Evolutionary conservation across 768 basidiomycete genomes (phyloP), one percentile per base, ranked within the genome.

Genomic region (Daedaleopsis sinensis): DNA sequence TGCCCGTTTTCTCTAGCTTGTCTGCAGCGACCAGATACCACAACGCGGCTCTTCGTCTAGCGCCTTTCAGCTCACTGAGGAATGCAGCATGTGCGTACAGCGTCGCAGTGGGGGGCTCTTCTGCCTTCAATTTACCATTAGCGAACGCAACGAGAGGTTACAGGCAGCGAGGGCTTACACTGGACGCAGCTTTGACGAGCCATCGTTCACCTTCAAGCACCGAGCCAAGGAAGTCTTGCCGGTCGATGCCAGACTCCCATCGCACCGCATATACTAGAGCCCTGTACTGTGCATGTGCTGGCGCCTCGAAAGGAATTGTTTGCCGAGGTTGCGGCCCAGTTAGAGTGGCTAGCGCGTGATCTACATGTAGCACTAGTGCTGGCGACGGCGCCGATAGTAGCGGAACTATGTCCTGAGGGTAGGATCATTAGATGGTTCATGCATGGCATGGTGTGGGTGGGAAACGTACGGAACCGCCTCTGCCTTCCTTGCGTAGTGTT

Each of bases 171-270:
- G 37, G 64, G 24, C 87, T 59, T 77, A 94, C 92, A 74, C 85
- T 86, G 65, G 87, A 89, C 24, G 93, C 91, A 44, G 93, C 92
- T 86, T 86, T 91, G 18, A 92, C 89, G 6, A 94, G 76, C 93
- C 93, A 94, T 57, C 90, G 79, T 65, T 94, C 93, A 2, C 91
- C 93, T 67, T 90, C 90, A 35, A 93, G 70, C 12, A 76, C 68
- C 50, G 78, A 72, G 50, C 79, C 76, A 15, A 86, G 66, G 69
- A 94, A 90, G 57, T 92, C 89, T 15, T 71, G 71, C 19, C 70
- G 72, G 15, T 78, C 68, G 39, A 93, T 86, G 3, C 85, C 86
- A 27, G 78, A 77, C 70, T 91, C 91, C 93, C 93, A 94, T 18
- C 91, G 86, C 42, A 90, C 82, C 13, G 89, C 90, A 68, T 80